Conservation (phyloP, 441 rosid species). For the Euphorbia celastroides region DNA sequence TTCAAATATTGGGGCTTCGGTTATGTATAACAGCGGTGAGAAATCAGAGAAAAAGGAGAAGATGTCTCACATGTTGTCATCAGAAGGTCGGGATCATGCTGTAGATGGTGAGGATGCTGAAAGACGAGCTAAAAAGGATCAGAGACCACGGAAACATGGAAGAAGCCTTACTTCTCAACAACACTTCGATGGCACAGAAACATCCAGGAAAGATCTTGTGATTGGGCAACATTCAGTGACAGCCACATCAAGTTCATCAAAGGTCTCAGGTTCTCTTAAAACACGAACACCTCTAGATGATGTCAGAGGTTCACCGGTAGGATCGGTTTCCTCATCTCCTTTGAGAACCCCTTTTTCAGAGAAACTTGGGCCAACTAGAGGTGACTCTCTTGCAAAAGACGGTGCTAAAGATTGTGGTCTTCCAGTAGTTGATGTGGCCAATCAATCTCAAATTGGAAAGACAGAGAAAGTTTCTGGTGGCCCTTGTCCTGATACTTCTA, state of each 20-base stretch:
- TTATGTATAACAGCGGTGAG: constrained; percentile 22
- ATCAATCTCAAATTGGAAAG: constrained; percentile 14
- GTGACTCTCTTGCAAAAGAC: constrained; percentile 23
- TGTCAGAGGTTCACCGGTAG: constrained; percentile 57
- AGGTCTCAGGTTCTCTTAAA: constrained; percentile 50
- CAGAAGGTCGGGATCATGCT: constrained; percentile 22
- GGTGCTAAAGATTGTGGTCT: constrained; percentile 26
- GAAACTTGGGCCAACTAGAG: constrained; percentile 31
- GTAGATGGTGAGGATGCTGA: constrained; percentile 28
- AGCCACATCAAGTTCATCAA: constrained; percentile 64
- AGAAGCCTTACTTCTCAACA: constrained; percentile 25
- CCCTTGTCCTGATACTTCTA: constrained; percentile 17
- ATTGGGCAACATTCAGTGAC: constrained; percentile 35
- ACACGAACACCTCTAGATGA: constrained; percentile 37
- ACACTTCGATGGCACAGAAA: constrained; percentile 25
- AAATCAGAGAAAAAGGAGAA: constrained; percentile 21
- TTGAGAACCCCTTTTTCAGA: constrained; percentile 35
- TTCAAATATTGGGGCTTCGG: constrained; percentile 27
- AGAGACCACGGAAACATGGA: constrained; percentile 22
- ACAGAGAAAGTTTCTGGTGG: constrained; percentile 23
- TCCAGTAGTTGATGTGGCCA: constrained; percentile 21
- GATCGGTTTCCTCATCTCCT: constrained; percentile 78
- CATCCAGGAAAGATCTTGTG: constrained; percentile 34
- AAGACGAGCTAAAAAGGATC: constrained; percentile 22
- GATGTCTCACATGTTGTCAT: constrained; percentile 4